Conservation (phyloP, 2,329 filamentous ascomycete species). For the Ambrosiella xylebori region DNA sequence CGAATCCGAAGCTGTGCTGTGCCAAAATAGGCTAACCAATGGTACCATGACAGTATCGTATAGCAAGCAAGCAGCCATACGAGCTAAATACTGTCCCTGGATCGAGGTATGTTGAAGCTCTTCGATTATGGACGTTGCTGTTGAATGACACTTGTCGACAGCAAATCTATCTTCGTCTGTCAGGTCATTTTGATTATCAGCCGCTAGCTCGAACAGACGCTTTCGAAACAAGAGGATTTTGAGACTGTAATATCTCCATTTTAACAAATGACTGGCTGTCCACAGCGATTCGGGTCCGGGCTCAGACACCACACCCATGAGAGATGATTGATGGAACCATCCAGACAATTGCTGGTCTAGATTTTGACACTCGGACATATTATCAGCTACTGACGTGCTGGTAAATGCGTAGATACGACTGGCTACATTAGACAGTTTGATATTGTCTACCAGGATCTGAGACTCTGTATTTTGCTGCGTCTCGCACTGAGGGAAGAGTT, state of each 20-base stretch:
- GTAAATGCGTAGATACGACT: constrained; percentile 56
- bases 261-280: constrained; percentile 57
- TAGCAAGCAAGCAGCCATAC: constrained; percentile 65
- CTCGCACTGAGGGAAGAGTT: background rate
- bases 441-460: constrained; percentile 35
- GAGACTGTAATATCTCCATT: constrained; percentile 66
- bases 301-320: constrained; percentile 44
- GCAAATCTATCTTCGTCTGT: constrained; percentile 47
- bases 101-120: constrained; percentile 43
- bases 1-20: constrained; percentile 33
- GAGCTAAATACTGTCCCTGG: constrained; percentile 57
- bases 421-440: constrained; percentile 63
- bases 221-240: constrained; percentile 61
- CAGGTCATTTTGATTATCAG: constrained; percentile 22
- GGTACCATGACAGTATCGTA: constrained; percentile 70
- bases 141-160: constrained; percentile 49
- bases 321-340: constrained; percentile 57
- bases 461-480: background rate
- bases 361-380: constrained; percentile 48
- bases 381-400: constrained; percentile 29
- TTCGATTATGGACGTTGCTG: constrained; percentile 60
- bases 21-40: constrained; percentile 56
- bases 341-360: constrained; percentile 51
- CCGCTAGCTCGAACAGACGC: constrained; percentile 48
- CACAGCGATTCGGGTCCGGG: constrained; percentile 54